phyloP scores from a whole-genome alignment of 2,329 filamentous ascomycete species.

The Arthroderma sp. region DNA sequence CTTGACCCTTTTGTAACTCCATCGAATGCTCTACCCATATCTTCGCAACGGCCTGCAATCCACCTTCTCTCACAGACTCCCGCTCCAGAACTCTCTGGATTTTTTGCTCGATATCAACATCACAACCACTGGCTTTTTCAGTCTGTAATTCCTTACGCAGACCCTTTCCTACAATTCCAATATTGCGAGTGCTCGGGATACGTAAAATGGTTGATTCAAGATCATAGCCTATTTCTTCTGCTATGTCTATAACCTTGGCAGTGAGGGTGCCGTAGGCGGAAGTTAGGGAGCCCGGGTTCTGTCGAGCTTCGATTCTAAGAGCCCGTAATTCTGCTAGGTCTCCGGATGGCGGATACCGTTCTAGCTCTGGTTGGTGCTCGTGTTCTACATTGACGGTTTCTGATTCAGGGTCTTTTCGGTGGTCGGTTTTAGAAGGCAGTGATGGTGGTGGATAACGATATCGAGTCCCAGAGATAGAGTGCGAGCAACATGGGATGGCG shows the following conservation, averaged over 20 bases:
- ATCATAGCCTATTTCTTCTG: constrained; percentile 57
- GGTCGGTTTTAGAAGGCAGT: constrained; percentile 4
- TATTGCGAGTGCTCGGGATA: constrained; percentile 46
- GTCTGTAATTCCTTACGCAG: constrained; percentile 32
- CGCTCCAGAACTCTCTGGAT: constrained; percentile 49
- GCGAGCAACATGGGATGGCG: constrained; percentile 89
- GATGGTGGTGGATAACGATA: constrained; percentile 43
- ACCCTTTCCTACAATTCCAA: constrained; percentile 10
- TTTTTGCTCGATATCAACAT: constrained; percentile 28
- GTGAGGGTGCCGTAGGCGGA: constrained; percentile 78
- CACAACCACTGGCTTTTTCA: not conserved
- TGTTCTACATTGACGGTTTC: not conserved
- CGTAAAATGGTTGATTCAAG: constrained; percentile 75
- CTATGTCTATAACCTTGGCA: constrained; percentile 59
- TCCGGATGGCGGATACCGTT: constrained; percentile 13
- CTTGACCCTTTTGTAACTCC: constrained; percentile 33
- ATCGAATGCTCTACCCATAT: constrained; percentile 42
- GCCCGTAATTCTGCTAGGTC: constrained; percentile 29
- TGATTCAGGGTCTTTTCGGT: constrained; percentile 2
- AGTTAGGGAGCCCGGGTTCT: constrained; percentile 27
- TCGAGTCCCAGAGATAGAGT: constrained; percentile 61
- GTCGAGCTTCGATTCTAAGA: constrained; percentile 21
- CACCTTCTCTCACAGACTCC: constrained; percentile 34
- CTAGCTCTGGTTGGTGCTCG: constrained; percentile 3
- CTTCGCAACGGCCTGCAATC: constrained; percentile 30